Base-by-base conservation (phyloP, 1,139 yeast species). In the Nakaseomyces glabratus region DNA sequence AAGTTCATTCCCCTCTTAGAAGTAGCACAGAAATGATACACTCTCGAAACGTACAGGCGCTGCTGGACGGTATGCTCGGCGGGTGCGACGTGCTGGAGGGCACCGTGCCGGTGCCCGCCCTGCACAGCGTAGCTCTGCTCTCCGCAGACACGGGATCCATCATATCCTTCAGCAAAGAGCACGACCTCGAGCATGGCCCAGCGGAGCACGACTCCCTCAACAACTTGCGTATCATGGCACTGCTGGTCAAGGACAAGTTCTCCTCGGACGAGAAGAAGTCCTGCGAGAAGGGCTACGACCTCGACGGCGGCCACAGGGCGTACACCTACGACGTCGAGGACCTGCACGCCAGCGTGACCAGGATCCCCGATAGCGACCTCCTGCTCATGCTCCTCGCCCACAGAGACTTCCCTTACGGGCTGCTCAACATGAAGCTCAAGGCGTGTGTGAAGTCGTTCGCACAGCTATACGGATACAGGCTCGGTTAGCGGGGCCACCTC, bases 251-350 rank as follows among this genome's bases (percentile, higher is more conserved):
- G 35, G 60, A 55, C 36, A 55, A 52, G 36, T 55, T 11, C 23
- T 12, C 16, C 9, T 24, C 28, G 4, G 28, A 24, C 16, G 19
- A 24, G n/a, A 24, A 24, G 6, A 24, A 24, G 11, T 11, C 14
- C 4, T 24, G 28, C n/a, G 28, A 14, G n/a, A 20, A 28, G 23
- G 21, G 31, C 10, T 28, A 28, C 13, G 7, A 6, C 2, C n/a
- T 18, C 8, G 22, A 11, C 10, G 11, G n/a, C 4, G 22, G n/a
- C 7, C 39, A 48, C 41, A 37, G 43, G 34, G 47, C 54, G 22
- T 52, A 51, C 37, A 50, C 49, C 4, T 54, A 52, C 31, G 58
- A 51, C 36, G 44, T 55, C 16, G 60, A 54, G 40, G 51, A 51
- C 28, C 36, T 52, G 19, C 59, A 53, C 38, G 48, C 52, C 9